Evolutionary conservation across 106 monocot species (phyloP), one percentile per base, ranked within the genome.

Genomic region (Agapanthus africanus): DNA sequence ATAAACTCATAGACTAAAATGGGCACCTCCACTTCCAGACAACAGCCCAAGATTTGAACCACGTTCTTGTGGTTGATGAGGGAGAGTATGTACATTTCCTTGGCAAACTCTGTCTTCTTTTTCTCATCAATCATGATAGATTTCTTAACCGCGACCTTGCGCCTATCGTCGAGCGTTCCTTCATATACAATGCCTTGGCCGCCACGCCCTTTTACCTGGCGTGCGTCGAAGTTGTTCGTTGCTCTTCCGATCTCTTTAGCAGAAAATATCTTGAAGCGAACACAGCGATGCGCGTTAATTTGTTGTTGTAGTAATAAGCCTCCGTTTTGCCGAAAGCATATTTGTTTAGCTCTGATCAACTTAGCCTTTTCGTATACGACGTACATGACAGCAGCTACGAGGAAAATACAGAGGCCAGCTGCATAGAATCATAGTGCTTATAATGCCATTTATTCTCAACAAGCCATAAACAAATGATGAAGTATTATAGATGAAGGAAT

Each of bases 1-100:
- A 85, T 74, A 59, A 71, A 80, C 70, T 85, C 80, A 47, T 85
- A 85, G 2, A 85, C 84, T 30, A 85, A 65, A 27, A 85, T 40
- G 14, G 84, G 84, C 5, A 85, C 80, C 23, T 69, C 37, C 0
- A 73, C 65, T 51, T 84, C 84, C 54, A 84, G 56, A 33, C 84
- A 84, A 37, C 79, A 84, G 7, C 84, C 84, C 40, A 80, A 44
- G 6, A 84, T 76, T 38, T 69, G 67, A 26, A 84, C 77, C 1
- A 84, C 79, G 39, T 84, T 80, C 54, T 25, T 63, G 40, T 84
- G 84, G 19, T 76, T 70, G 50, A 80, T 66, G 37, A 80, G 76
- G 8, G 84, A 84, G 6, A 84, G 73, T 23, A 84, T 79, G 59
- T 72, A 42, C 4, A 84, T 69, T 57, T 84, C 84, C 42, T 84